Percentiles rank a stretch among this genome's conserved stretches.
These are phyloP conservation scores for Coprinopsis sp. DNA, from an alignment of 768 basidiomycete genomes.

Conservation along the genomic window DNA sequence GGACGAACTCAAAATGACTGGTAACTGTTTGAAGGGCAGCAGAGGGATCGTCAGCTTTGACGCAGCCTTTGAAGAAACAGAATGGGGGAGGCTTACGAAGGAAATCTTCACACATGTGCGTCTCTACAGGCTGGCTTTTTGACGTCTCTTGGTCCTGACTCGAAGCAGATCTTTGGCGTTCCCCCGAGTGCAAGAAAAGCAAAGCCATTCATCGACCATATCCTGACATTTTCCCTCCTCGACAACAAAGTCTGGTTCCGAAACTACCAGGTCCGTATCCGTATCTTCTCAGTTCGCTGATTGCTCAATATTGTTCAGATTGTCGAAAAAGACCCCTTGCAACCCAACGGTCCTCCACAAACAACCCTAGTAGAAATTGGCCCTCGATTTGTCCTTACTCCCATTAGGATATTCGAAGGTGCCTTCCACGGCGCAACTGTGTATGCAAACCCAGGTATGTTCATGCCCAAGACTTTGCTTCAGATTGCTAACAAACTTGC, in stretches of 20 bases:
- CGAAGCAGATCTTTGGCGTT: conserved; percentile 83
- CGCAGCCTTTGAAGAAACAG: conserved; percentile 80
- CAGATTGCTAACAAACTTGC: neutral
- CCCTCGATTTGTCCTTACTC: conserved; percentile 93
- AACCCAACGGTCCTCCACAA: conserved; percentile 80
- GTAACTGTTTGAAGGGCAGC: conserved; percentile 95
- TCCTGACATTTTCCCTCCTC: conserved; percentile 92
- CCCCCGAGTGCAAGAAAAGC: conserved; percentile 85
- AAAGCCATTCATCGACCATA: conserved; percentile 97
- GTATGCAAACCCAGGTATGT: conserved; percentile 88
- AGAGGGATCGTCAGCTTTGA: conserved; percentile 92
- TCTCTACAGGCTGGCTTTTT: conserved; percentile 11
- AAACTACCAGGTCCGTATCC: conserved; percentile 81
- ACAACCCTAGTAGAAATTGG: conserved; percentile 95
- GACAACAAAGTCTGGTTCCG: conserved; percentile 99
- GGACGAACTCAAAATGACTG: conserved; percentile 99
- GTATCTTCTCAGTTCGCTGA: conserved; percentile 7
- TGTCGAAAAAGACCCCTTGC: conserved; percentile 87
- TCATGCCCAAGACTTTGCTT: neutral
- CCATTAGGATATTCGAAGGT: conserved; percentile 97
- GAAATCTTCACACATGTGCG: conserved; percentile 91
- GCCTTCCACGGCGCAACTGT: conserved; percentile 94
- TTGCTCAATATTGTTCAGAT: conserved; percentile 48
- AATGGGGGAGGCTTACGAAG: conserved; percentile 83
- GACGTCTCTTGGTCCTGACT: neutral